Conservation (phyloP, 1,284 basidiomycete genomes). For the Apiotrichum domesticum region DNA sequence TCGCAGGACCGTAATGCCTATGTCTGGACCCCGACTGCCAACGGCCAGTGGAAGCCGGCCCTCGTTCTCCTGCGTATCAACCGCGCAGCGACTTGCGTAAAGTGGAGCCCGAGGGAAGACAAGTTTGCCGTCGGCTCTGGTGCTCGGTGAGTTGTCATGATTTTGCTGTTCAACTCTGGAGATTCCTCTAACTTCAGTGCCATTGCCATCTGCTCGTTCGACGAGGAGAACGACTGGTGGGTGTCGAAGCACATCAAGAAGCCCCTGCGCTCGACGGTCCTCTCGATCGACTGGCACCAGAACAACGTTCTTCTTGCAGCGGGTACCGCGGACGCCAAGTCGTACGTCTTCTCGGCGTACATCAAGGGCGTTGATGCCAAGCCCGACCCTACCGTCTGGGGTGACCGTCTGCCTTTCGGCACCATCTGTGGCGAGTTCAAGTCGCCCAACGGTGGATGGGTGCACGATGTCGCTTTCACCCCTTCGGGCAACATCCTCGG, state of each 20-base stretch:
- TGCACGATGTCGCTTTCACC: slow-evolving; percentile 91
- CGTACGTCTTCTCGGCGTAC: slow-evolving; percentile 96
- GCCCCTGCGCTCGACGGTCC: slow-evolving; percentile 86
- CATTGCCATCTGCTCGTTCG: slow-evolving; percentile 90
- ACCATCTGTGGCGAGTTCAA: slow-evolving; percentile 92
- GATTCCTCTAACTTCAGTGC: slow-evolving; percentile 52
- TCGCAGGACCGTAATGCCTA: slow-evolving; percentile 99
- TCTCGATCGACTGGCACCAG: slow-evolving; percentile 94
- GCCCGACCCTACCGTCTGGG: slow-evolving; percentile 91
- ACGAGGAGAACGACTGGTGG: slow-evolving; percentile 99
- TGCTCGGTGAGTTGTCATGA: slow-evolving; percentile 59
- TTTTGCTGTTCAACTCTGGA: not conserved
- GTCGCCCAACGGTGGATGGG: slow-evolving; percentile 90
- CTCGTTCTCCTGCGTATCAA: slow-evolving; percentile 94
- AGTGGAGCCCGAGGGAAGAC: slow-evolving; percentile 96
- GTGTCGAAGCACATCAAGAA: slow-evolving; percentile 96
- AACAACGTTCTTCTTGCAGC: slow-evolving; percentile 94
- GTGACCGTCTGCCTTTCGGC: slow-evolving; percentile 94
- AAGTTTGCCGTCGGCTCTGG: slow-evolving; percentile 99
- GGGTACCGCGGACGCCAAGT: slow-evolving; percentile 90
- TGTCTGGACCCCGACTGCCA: slow-evolving; percentile 82
- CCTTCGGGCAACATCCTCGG: slow-evolving; percentile 88
- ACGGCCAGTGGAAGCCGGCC: slow-evolving; percentile 87
- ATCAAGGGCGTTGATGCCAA: slow-evolving; percentile 96
- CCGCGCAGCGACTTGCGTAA: slow-evolving; percentile 87